Percentiles rank a stretch among this genome's conserved stretches.
Conservation (phyloP, 768 basidiomycete genomes). For the Mycena maculata region DNA sequence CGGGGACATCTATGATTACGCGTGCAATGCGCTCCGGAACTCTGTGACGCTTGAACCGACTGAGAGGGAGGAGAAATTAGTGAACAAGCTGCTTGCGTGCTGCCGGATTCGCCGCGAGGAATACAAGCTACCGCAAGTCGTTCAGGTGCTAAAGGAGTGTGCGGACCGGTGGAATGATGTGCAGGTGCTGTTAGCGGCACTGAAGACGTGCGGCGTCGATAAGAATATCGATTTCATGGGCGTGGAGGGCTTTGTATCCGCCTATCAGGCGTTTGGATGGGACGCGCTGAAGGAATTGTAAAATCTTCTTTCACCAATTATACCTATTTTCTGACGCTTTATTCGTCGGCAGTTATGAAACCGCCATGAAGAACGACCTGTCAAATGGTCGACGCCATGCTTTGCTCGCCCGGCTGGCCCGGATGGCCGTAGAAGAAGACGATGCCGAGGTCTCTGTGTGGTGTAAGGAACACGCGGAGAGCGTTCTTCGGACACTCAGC, state of each 20-base stretch:
- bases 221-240: conserved; percentile 28
- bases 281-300: conserved; percentile 28
- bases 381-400: conserved; percentile 26
- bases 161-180: conserved; percentile 35
- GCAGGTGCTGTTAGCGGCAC: conserved; percentile 18
- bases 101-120: conserved; percentile 16
- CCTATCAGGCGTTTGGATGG: conserved; percentile 37
- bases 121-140: background rate
- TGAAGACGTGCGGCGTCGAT: conserved; percentile 26
- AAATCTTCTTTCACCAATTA: background rate
- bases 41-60: conserved; percentile 28
- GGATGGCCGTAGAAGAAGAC: conserved; percentile 23
- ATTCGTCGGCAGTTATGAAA: conserved; percentile 6
- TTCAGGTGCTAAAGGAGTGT: conserved; percentile 30
- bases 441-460: conserved; percentile 28
- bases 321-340: too few species aligned
- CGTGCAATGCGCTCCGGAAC: conserved; percentile 13
- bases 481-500: conserved; percentile 20
- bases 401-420: conserved; percentile 25
- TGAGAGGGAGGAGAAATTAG: conserved; percentile 20
- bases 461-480: conserved; percentile 24
- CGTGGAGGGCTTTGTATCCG: conserved; percentile 32
- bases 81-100: conserved; percentile 5
- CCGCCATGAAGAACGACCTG: conserved; percentile 19
- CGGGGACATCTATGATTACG: conserved; percentile 33